These are phyloP conservation scores for Ceratopteris richardii DNA, from an alignment of 75 land plant genomes.

Conservation along the genomic window DNA sequence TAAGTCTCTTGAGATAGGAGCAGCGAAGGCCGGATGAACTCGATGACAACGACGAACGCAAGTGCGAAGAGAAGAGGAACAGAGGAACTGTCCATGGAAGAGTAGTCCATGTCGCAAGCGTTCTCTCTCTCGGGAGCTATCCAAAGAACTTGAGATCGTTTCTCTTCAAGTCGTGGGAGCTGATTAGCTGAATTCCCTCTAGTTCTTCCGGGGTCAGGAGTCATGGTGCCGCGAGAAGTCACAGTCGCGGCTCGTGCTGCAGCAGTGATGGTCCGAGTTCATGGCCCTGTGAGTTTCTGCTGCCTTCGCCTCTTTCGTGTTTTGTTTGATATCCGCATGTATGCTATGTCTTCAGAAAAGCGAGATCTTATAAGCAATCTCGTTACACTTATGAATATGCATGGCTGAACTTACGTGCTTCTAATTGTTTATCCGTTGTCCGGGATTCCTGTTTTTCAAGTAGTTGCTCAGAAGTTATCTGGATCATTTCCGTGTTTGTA, in stretches of 20 bases:
- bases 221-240: slow-evolving; percentile 43
- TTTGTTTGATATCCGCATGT: not conserved
- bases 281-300: slow-evolving; percentile 62
- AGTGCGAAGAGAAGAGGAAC: no score
- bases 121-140: no score
- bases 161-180: no score
- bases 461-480: not conserved
- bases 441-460: not conserved
- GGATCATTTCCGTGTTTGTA: no score
- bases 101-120: no score
- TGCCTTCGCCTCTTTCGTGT: not conserved
- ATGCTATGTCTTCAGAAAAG: not conserved
- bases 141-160: no score
- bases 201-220: no score
- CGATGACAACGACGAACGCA: no score
- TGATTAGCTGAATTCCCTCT: no score
- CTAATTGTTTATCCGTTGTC: not conserved
- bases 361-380: not conserved
- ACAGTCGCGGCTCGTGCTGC: slow-evolving; percentile 46
- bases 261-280: slow-evolving; percentile 72
- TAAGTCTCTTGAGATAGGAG: no score
- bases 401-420: not conserved
- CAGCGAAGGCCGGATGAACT: no score
- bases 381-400: not conserved
- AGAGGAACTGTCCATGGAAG: no score